Base-by-base conservation (phyloP, 2,329 filamentous ascomycete genomes). In the Bisporella sp. region DNA sequence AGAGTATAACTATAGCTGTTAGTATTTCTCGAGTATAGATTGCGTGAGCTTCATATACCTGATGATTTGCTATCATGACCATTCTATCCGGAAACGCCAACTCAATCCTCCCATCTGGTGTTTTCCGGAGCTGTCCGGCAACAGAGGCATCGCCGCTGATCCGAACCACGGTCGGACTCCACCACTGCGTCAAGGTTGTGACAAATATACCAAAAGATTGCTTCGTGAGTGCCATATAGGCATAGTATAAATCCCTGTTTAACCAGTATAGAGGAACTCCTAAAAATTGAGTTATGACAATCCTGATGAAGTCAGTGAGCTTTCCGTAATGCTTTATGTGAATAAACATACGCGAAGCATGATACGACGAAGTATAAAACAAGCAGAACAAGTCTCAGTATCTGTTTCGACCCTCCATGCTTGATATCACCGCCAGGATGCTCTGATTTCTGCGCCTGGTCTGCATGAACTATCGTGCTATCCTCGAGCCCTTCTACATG, bases 181-280 rank as follows among this genome's bases (percentile, higher is more conserved):
- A 95, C 74, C 87, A 87, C 62, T 92, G 82, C 11, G 88, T 95
- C 73, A 92, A 82, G 42, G 84, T 85, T 21, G 85, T 90, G 55
- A 85, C 82, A 42, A 89, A 71, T 12, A 95, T 76, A 37, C 86
- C 87, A 66, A 95, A 95, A 1, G 81, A 87, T 63, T 88, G 81
- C 68, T 95, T 95, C 8, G 89, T 93, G 66, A 89, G 78, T 40
- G 88, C 82, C 81, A 95, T 95, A 70, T 89, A 95, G 55, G 84
- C 79, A 68, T 95, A 87, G 72, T 89, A 95, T 63, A 87, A 79
- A 43, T 89, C 83, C 51, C 81, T 81, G 65, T 89, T 85, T 62
- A 89, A 72, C 54, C 83, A 77, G 65, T 93, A 93, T 45, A 95
- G 69, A 2, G 88, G 88, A 1, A 80, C 70, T 33, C 89, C 89